phyloP scores from a whole-genome alignment of 495 filamentous ascomycete species.

The Neurospora sp. region DNA sequence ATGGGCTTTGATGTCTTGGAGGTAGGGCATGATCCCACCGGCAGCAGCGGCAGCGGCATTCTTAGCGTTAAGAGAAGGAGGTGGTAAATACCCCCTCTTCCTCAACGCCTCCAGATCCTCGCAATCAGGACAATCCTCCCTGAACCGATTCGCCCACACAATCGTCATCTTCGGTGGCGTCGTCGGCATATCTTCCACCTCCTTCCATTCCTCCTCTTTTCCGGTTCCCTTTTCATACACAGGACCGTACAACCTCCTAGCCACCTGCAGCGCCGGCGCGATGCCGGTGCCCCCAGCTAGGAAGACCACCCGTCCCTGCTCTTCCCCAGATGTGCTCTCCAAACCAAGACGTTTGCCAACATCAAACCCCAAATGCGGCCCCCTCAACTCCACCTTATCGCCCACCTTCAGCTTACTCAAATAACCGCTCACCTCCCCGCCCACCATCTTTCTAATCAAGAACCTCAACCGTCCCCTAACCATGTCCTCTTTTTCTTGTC shows the following conservation, averaged over 20 bases:
- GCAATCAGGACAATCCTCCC: slow-evolving; percentile 23
- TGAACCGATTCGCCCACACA: slow-evolving; percentile 33
- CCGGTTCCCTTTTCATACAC: slow-evolving; percentile 15
- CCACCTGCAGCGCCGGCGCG: slow-evolving; percentile 77
- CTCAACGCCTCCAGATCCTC: background rate
- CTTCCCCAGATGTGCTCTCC: background rate
- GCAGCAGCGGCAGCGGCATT: background rate
- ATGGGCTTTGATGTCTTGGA: slow-evolving; percentile 47
- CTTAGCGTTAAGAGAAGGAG: background rate
- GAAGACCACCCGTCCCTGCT: slow-evolving; percentile 50
- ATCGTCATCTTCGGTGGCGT: slow-evolving; percentile 11
- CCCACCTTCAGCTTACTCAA: slow-evolving; percentile 52
- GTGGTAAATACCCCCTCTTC: background rate
- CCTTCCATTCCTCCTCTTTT: slow-evolving; percentile 18
- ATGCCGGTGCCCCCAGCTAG: slow-evolving; percentile 91
- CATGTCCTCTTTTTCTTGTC: slow-evolving; percentile 43
- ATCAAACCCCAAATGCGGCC: slow-evolving; percentile 65
- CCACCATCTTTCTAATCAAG: slow-evolving; percentile 36
- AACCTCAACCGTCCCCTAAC: slow-evolving; percentile 32
- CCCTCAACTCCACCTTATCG: slow-evolving; percentile 60
- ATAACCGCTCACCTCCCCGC: slow-evolving; percentile 51
- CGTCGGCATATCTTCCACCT: background rate
- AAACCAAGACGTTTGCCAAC: slow-evolving; percentile 34
- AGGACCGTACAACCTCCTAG: slow-evolving; percentile 43
- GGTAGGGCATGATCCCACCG: slow-evolving; percentile 43